Percentiles rank a stretch among this genome's conserved stretches.
These are phyloP conservation scores for Butyriboletus appendiculatus DNA, from an alignment of 1,284 basidiomycete genomes.

Conservation along the genomic window DNA sequence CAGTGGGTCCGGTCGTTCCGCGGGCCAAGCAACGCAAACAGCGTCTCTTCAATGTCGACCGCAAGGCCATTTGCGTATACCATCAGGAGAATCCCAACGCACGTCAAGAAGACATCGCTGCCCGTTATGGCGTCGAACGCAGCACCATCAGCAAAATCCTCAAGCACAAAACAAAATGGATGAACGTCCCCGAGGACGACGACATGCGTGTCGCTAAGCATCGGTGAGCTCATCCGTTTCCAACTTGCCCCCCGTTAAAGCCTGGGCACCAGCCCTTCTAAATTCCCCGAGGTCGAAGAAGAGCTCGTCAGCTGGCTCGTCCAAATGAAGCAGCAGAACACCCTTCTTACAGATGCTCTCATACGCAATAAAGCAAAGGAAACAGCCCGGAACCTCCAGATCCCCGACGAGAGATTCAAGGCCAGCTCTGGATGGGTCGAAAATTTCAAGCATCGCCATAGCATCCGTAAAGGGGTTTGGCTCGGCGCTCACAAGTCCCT, in stretches of 20 bases:
- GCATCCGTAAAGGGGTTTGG: constrained; percentile 68
- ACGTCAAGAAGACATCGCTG: constrained; percentile 82
- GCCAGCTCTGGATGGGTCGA: constrained; percentile 90
- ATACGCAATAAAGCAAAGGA: constrained; percentile 74
- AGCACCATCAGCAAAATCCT: constrained; percentile 94
- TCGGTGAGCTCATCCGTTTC: constrained; percentile 45
- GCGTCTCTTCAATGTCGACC: constrained; percentile 71
- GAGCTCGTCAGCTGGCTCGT: constrained; percentile 63
- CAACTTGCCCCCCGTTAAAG: constrained; percentile 8
- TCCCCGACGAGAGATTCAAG: constrained; percentile 78
- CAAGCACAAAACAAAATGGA: constrained; percentile 82
- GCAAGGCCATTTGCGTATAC: constrained; percentile 77
- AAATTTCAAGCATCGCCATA: constrained; percentile 84
- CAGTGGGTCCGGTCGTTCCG: constrained; percentile 30
- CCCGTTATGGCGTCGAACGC: constrained; percentile 77
- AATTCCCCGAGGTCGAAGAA: constrained; percentile 78
- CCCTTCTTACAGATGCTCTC: constrained; percentile 65
- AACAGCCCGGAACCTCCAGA: constrained; percentile 58
- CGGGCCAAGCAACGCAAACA: constrained; percentile 64
- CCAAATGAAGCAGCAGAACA: constrained; percentile 50
- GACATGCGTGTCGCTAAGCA: constrained; percentile 61
- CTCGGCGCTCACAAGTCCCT: constrained; percentile 40
- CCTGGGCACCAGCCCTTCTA: constrained; percentile 54
- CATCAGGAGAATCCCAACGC: constrained; percentile 61
- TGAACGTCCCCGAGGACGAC: constrained; percentile 63